phyloP scores from a whole-genome alignment of 331 rosid genomes.

The Pyracantha coccinea region DNA sequence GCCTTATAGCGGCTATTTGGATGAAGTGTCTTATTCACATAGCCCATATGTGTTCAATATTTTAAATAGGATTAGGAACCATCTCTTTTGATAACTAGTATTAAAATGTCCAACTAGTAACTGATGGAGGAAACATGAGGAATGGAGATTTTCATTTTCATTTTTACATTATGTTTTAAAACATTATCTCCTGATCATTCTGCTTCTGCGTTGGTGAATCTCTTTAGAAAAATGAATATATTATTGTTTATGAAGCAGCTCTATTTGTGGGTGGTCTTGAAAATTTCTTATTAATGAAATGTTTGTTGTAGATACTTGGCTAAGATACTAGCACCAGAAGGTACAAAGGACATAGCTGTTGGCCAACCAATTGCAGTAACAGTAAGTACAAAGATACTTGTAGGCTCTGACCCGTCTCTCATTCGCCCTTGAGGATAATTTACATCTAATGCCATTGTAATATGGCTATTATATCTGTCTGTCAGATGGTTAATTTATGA shows the following conservation, averaged over 20 bases:
- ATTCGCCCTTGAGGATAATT: constrained; percentile 1
- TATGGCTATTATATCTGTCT: neutral
- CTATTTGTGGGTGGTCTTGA: neutral
- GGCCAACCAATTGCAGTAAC: constrained; percentile 95
- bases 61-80: neutral
- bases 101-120: neutral
- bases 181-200: neutral
- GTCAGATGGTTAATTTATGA: neutral
- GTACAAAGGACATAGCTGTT: constrained; percentile 85
- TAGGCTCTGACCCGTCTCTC: constrained; percentile 8
- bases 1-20: neutral
- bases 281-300: constrained; percentile 9
- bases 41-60: neutral
- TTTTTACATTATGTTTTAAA: neutral
- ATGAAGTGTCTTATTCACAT: neutral
- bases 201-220: neutral
- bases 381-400: constrained; percentile 46
- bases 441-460: neutral
- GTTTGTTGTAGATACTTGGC: constrained; percentile 68
- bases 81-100: neutral
- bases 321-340: constrained; percentile 75
- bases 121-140: neutral
- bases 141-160: neutral
- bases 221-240: neutral
- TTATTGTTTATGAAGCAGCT: neutral